Percentiles rank a stretch among this genome's conserved stretches.
Evolutionary conservation across 306 rosid species (phyloP).

Genomic region (Cicer arietinum): DNA sequence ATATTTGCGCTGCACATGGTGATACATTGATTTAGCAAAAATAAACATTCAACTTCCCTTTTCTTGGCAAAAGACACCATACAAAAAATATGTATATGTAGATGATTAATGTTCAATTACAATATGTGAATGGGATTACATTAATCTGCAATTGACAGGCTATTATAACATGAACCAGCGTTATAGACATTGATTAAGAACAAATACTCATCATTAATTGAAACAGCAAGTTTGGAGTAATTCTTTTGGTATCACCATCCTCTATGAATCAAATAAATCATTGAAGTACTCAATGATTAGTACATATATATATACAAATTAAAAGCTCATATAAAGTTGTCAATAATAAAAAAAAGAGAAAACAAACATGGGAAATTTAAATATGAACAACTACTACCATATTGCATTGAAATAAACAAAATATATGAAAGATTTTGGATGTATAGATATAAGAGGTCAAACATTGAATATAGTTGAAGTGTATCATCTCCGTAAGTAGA

Average conservation of each 20-base stretch:
- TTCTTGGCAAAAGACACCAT: not conserved
- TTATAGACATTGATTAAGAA: constrained; percentile 11
- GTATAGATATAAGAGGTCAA: constrained; percentile 35
- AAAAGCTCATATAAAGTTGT: constrained; percentile 41
- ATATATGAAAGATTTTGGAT: not conserved
- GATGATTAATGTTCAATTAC: constrained; percentile 7
- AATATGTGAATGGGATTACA: not conserved
- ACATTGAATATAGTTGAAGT: constrained; percentile 40
- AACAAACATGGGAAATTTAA: constrained; percentile 5
- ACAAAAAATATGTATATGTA: not conserved
- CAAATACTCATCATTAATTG: constrained; percentile 3
- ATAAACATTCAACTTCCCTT: no score
- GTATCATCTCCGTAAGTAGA: constrained; percentile 37
- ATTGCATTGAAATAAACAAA: constrained; percentile 15
- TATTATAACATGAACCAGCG: constrained; percentile 10
- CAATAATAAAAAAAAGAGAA: not conserved
- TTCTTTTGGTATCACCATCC: constrained; percentile 26
- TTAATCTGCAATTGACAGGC: constrained; percentile 36
- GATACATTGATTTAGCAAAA: no score
- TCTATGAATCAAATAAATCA: not conserved
- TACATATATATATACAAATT: not conserved
- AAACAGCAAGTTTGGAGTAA: constrained; percentile 26
- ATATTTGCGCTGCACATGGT: no score
- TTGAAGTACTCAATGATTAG: constrained; percentile 45
- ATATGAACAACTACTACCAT: constrained; percentile 23